Evolutionary conservation across 768 basidiomycete species (phyloP), one percentile per base, ranked within the genome.

Genomic region (Termitomyces sp.): DNA sequence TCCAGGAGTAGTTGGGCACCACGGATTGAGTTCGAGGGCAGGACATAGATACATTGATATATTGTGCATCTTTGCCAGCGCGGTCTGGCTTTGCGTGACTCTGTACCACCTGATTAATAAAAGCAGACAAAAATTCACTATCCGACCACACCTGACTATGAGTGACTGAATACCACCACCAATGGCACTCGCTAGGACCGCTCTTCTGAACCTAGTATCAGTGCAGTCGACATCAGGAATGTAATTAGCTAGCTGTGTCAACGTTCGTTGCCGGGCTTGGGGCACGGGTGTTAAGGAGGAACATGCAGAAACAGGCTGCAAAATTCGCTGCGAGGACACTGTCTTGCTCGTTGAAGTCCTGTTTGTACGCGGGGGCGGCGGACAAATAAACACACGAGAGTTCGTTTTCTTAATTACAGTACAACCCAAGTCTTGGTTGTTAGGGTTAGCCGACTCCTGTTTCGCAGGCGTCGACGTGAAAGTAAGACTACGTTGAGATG

Each of bases 11-110:
- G 69, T 66, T 3, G 82, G 82, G 45, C 79, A 79, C 83, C 82
- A 85, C 12, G 80, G 79, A 56, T 83, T 84, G 49, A 79, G 76
- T 48, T 78, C 75, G 18, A 80, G 65, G 33, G 81, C 77, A 3
- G 82, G 82, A 52, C 80, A 82, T 2, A 84, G 64, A 63, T 81
- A 81, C 33, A 72, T 76, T 7, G 67, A 65, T 34, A 81, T 72
- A 46, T 68, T 62, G 27, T 60, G 64, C n/a, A 56, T 62, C 57
- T 64, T 68, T n/a, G 75, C 72, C 51, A 76, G 47, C 7, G 59
- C 65, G 40, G 62, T 70, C 56, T 64, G 71, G 49, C 61, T 67
- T 54, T 48, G 52, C 33, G 61, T 66, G 52, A 71, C 67, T 13
- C 73, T 76, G 56, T 13, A 53, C 12, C 48, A 52, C 18, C 18